Conservation (phyloP, 345 rosid genomes). For the Durio zibethinus region DNA sequence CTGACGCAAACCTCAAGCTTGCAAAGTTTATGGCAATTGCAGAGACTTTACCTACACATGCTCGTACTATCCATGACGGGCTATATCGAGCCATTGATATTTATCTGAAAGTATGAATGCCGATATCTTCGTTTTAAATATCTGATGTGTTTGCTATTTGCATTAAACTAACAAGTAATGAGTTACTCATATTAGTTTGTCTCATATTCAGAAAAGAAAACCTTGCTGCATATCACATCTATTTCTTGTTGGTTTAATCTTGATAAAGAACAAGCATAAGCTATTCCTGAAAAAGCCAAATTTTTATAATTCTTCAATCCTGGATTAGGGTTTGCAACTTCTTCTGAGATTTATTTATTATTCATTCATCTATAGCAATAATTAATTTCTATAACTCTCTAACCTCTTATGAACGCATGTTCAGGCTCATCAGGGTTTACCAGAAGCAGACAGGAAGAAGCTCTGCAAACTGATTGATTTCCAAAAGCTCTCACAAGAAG, state of each 20-base stretch:
- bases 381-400: neutral
- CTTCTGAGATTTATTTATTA: neutral
- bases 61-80: constrained; percentile 86
- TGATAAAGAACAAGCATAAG: neutral
- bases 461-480: constrained; percentile 78
- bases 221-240: neutral
- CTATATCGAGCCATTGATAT: constrained; percentile 86
- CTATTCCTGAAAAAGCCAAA: neutral
- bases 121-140: neutral
- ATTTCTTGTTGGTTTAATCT: neutral
- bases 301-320: neutral
- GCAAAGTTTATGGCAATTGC: constrained; percentile 81
- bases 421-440: constrained; percentile 75
- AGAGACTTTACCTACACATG: constrained; percentile 83
- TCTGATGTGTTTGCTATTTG: neutral
- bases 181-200: neutral
- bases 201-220: neutral
- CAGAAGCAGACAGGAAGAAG: constrained; percentile 81
- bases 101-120: constrained; percentile 65
- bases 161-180: constrained; percentile 2
- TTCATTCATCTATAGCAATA: neutral
- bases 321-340: neutral
- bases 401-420: constrained; percentile 1
- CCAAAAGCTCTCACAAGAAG: constrained; percentile 96
- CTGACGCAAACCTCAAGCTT: constrained; percentile 91